Evolutionary conservation across 2,329 filamentous ascomycete genomes (phyloP).

Genomic region (Albifimbria verrucaria): DNA sequence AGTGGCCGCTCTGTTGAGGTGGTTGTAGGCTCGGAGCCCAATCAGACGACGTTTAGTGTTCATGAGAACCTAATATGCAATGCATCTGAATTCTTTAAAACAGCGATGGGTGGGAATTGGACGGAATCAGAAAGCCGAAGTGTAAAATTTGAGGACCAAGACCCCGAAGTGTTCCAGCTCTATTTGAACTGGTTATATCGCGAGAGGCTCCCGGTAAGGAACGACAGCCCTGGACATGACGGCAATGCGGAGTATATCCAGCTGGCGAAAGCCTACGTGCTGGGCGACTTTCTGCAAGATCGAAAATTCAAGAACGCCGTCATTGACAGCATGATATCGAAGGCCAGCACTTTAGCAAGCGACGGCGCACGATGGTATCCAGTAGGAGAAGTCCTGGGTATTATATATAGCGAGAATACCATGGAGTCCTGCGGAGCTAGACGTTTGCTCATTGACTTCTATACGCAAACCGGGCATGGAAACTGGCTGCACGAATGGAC

Average conservation of each 20-base stretch:
- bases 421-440: too few species aligned
- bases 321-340: slow-evolving; percentile 3
- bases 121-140: neutral
- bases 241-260: slow-evolving; percentile 6
- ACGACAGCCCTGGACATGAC: neutral
- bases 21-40: too few species aligned
- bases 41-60: too few species aligned
- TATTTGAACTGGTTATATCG: neutral
- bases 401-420: too few species aligned
- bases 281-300: slow-evolving; percentile 8
- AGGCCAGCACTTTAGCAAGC: neutral
- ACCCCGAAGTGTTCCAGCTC: neutral
- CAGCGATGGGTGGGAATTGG: neutral
- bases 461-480: too few species aligned
- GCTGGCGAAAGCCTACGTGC: slow-evolving; percentile 8
- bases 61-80: too few species aligned
- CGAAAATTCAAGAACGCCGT: slow-evolving; percentile 6
- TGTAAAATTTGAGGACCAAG: neutral
- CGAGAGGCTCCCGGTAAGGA: neutral
- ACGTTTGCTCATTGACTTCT: too few species aligned
- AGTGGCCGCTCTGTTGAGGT: too few species aligned
- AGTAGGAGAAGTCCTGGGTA: neutral
- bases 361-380: neutral
- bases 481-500: too few species aligned
- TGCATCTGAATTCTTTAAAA: neutral